Evolutionary conservation across 164 flowering plant genomes (phyloP), one percentile per base, ranked within the genome.

Genomic region (Liriodendron chinense): DNA sequence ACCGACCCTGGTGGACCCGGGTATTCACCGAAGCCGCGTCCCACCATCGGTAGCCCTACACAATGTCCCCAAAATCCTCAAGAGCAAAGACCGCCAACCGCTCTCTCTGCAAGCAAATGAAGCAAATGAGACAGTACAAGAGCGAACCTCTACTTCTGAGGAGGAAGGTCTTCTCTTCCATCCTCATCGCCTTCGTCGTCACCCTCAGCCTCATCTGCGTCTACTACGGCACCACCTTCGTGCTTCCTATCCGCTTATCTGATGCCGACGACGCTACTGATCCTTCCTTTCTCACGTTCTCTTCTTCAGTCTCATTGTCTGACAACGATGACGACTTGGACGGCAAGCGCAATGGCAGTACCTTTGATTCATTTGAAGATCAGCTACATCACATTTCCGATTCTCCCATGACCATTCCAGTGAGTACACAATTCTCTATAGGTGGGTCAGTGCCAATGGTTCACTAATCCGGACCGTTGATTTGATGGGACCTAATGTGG

Each of bases 381-480:
- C 82, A 73, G 34, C 68, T 2, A 14, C 83, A 85, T 66, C 85
- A 34, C 28, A 76, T 71, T 77, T 83, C 81, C 47, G 85, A 84
- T 49, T 79, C 88, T 8, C 90, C 89, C 25, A 82, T 80, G 72
- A 86, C 79, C 80, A 82, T 92, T 9, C 96, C 92, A 67, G 96
- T 92, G 81, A 22, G 90, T 78, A 8, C 18, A 0, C 4, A 24
- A 18, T 7, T 47, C 7, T 24, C 47, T 13, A 25, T 26, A 2
- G 43, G 10, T 64, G 66, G 50, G 21, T 53, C 68, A 56, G 16
- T 34, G 47, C n/a, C 70, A 70, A n/a, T 63, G 22, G 13, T 28
- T 79, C 12, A 9, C 53, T 23, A 26, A 25, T 65, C 28, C 63
- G 26, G 43, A 7, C 43, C 5, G 43, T 34, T 34, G 43, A 0